A percentile compares a stretch with the other conserved stretches of the same genome.
Conservation (phyloP, 805 yeast genomes). For the Yarrowia sp. region DNA sequence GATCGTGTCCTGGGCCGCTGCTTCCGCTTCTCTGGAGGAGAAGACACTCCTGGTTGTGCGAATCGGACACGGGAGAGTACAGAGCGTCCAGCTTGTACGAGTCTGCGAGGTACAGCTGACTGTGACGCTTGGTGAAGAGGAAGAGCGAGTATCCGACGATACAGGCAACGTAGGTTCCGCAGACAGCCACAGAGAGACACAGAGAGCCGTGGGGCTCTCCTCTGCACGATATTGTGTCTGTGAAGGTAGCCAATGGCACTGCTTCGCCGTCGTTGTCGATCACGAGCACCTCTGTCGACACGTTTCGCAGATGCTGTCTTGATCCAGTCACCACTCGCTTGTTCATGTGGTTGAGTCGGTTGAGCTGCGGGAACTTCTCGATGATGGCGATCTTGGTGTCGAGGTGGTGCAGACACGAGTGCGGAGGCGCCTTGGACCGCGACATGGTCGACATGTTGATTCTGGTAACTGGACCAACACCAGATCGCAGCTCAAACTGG, state of each 20-base stretch:
- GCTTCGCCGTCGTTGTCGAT: constrained; percentile 20
- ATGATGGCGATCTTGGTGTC: constrained; percentile 19
- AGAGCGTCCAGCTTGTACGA: constrained; percentile 15
- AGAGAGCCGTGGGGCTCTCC: constrained; percentile 19
- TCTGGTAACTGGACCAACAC: constrained; percentile 12
- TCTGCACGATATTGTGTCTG: constrained; percentile 9
- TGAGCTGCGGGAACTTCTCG: constrained; percentile 20
- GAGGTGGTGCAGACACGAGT: constrained; percentile 17
- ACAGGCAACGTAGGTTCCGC: constrained; percentile 17
- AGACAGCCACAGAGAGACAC: constrained; percentile 10
- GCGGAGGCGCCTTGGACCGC: constrained; percentile 8
- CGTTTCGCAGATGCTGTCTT: constrained; percentile 3
- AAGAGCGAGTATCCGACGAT: constrained; percentile 18
- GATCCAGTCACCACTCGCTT: constrained; percentile 13
- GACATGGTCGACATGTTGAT: constrained; percentile 21
- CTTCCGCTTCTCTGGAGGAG: constrained; percentile 18
- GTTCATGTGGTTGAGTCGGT: constrained; percentile 26
- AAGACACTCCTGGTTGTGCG: constrained; percentile 20
- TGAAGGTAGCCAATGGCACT: neutral
- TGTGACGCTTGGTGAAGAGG: neutral
- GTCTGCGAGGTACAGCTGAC: neutral
- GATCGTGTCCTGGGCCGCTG: constrained; percentile 17
- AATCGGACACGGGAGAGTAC: constrained; percentile 6
- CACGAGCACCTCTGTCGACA: constrained; percentile 12
- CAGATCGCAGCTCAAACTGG: constrained; percentile 19